Conservation (phyloP, 176 grass and related monocot species). For the Elaeis guineensis region DNA sequence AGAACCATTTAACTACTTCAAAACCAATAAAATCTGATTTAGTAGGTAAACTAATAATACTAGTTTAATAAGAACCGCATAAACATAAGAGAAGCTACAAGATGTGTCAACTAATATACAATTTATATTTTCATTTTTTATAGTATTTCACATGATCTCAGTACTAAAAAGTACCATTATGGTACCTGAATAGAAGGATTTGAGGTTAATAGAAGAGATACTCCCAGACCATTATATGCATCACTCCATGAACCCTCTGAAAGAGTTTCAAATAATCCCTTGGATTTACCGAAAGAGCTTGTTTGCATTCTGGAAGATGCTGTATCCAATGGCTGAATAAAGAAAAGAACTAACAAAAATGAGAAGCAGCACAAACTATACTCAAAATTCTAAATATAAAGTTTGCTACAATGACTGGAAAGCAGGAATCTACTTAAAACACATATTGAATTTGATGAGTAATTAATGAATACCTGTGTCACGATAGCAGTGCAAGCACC, state of each 20-base stretch:
- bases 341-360: background rate
- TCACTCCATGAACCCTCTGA: constrained; percentile 66
- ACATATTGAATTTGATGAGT: too few relatives aligned
- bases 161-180: background rate
- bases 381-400: too few relatives aligned
- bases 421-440: too few relatives aligned
- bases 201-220: constrained; percentile 85
- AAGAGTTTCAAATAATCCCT: constrained; percentile 74
- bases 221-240: constrained; percentile 85
- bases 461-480: constrained; percentile 47
- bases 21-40: too few relatives aligned
- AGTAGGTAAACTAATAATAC: too few relatives aligned
- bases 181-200: constrained; percentile 99
- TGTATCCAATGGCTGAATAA: constrained; percentile 74
- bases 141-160: too few relatives aligned
- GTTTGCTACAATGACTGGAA: too few relatives aligned
- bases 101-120: too few relatives aligned
- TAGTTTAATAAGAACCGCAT: too few relatives aligned
- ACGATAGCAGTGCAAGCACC: constrained; percentile 86
- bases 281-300: constrained; percentile 90
- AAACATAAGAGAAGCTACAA: too few relatives aligned
- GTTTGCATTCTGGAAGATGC: constrained; percentile 98
- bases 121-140: too few relatives aligned
- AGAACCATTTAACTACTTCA: too few relatives aligned
- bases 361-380: background rate